Evolutionary conservation across 2,329 filamentous ascomycete species (phyloP), one percentile per base, ranked within the genome.

Genomic region (Cordyceps fumosorosea): DNA sequence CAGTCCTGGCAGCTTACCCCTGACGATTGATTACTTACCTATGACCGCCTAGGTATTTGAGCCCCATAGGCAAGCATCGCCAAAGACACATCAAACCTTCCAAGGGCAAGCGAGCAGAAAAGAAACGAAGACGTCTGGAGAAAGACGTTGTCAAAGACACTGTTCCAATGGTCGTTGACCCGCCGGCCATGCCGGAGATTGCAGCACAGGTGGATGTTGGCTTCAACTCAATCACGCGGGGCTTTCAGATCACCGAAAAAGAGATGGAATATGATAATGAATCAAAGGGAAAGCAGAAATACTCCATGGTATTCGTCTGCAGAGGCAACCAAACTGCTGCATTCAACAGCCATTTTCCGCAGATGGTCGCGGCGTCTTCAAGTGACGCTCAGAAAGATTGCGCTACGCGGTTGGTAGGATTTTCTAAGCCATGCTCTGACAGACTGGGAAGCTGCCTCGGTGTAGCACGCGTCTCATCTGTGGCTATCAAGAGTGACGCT

Each of bases 41-140:
- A 12, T 51, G 5, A 7, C 2, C 10, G 34, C 34, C 34, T 48
- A 91, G 88, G 63, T 75, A 90, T 22, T 73, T 91, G 51, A 75
- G 78, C 0, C 88, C 88, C 1, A 73, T 91, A 16, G 88, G 88
- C 0, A 78, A 83, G 60, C 77, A 90, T 71, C 84, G 87, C 16
- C 76, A 75, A 65, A 75, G 74, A 37, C 77, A 89, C 67, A 70
- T 79, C 44, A 76, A 74, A 18, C 76, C 80, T 5, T 90, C 88
- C 11, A 85, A 82, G 69, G 87, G 88, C 50, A 88, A 84, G 67
- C 77, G 84, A 47, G 76, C 74, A 52, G 66, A 69, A 5, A 83
- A 78, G 69, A 85, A 81, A 67, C 74, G 81, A 62, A 83, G 84
- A 67, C 77, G 76, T 52, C 75, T 74, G 58, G 67, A 69, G 32